These are phyloP conservation scores for Halophytophthora batemanensis DNA, from an alignment of 352 stramenopile genomes.

Conservation along the genomic window DNA sequence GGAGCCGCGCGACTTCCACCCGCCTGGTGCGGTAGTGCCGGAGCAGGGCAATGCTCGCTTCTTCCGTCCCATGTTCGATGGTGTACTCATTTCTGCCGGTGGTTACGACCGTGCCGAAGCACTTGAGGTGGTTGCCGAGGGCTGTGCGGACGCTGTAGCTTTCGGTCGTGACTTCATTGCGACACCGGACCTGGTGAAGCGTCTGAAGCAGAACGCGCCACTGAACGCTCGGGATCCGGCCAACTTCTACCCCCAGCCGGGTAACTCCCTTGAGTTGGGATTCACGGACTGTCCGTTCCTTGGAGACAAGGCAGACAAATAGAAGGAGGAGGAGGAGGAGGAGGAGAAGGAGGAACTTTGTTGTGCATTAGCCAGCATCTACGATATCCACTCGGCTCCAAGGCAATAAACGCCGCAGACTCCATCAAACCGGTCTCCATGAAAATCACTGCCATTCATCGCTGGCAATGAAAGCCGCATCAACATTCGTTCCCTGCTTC, in stretches of 20 bases:
- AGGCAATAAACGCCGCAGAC: too few relatives aligned
- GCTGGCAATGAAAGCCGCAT: too few relatives aligned
- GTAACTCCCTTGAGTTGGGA: conserved; percentile 5
- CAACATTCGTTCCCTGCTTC: too few relatives aligned
- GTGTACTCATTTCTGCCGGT: conserved; percentile 35
- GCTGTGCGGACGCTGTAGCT: conserved; percentile 37
- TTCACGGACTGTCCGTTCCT: too few relatives aligned
- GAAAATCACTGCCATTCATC: too few relatives aligned
- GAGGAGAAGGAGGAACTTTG: too few relatives aligned
- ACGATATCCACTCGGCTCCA: too few relatives aligned
- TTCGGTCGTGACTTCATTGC: conserved; percentile 54
- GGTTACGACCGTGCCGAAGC: conserved; percentile 33
- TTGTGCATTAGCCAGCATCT: too few relatives aligned
- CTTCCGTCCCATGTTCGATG: conserved; percentile 43
- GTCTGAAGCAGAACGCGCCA: conserved; percentile 8
- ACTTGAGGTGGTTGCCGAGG: conserved; percentile 26
- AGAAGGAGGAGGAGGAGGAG: too few relatives aligned
- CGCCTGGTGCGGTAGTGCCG: conserved; percentile 5
- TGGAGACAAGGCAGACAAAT: too few relatives aligned
- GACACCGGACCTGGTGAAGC: conserved; percentile 50
- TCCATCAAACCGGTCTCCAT: too few relatives aligned
- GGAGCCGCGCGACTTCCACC: conserved; percentile 30
- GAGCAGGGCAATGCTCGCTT: conserved; percentile 14
- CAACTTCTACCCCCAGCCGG: conserved; percentile 18
- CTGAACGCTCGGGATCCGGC: conserved; percentile 24